Evolutionary conservation across 495 filamentous ascomycete species (phyloP), one percentile per base, ranked within the genome.

Genomic region (Aspergillus panamensis): DNA sequence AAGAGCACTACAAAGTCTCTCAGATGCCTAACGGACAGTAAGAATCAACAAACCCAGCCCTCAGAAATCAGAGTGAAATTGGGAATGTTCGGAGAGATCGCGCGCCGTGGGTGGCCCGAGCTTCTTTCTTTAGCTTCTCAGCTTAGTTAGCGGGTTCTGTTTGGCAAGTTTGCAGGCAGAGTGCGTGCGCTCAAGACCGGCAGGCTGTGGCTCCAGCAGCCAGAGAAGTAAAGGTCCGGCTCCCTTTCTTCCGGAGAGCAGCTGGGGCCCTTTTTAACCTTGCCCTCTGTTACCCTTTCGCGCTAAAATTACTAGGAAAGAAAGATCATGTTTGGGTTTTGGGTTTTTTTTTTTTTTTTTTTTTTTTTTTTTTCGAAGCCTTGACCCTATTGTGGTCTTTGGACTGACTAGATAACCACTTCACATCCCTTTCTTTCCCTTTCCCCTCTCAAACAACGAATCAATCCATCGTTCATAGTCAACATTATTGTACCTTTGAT

Each of bases 321-420:
- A 42, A 9, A 35, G 8, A 50, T 37, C 32, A n/a, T 40, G 32
- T 64, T 62, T 63, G 64, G 60, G 32, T 64, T 62, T 63, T 66
- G 60, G 43, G 63, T 69, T 69, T 64, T 56, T 55, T 63, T 63
- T 45, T 49, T 52, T 62, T 48, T 64, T 69, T 69, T 65, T 57
- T 55, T 64, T 63, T 47, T 50, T 53, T 45, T 62, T 65, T 66
- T 61, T 65, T 63, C 60, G 32, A 6, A 13, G 42, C 16, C 42
- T 21, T 45, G n/a, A 17, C 42, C 42, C 42, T 57, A 42, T 16
- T 62, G 51, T 67, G 69, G 62, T 50, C 35, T 64, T 62, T 56
- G 44, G 29, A 40, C 44, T 45, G 49, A 54, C 2, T 14, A 14
- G 6, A 13, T 10, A 40, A 16, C 7, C 44, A 21, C 30, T 20